A percentile compares a stretch with the other conserved stretches of the same genome.
Evolutionary conservation across 768 basidiomycete species (phyloP).

Genomic region (Chalciporus sphaerocephalus): DNA sequence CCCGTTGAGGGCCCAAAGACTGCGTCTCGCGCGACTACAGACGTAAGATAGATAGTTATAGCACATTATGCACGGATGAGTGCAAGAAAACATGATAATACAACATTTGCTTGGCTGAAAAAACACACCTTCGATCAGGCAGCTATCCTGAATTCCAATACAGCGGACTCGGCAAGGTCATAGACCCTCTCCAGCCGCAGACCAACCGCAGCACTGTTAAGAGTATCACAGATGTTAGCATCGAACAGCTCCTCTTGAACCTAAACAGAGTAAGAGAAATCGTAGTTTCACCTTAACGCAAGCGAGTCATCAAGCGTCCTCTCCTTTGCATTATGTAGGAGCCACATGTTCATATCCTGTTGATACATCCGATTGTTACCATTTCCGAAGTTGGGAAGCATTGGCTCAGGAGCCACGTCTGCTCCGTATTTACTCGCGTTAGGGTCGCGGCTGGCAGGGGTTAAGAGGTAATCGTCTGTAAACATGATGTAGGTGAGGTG

Average conservation of each 20-base stretch:
- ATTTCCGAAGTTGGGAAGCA: constrained; percentile 46
- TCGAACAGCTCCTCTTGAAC: background rate
- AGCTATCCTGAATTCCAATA: constrained; percentile 23
- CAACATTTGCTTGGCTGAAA: background rate
- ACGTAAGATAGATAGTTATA: background rate
- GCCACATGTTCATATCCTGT: constrained; percentile 46
- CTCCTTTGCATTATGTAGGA: constrained; percentile 39
- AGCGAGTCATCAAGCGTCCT: constrained; percentile 40
- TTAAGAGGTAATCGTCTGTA: constrained; percentile 25
- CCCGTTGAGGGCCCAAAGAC: constrained; percentile 11
- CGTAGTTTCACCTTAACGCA: constrained; percentile 26
- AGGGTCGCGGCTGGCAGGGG: constrained; percentile 7
- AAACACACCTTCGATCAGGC: constrained; percentile 3
- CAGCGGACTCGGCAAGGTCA: constrained; percentile 25
- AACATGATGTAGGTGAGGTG: background rate
- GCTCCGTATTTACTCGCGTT: constrained; percentile 5
- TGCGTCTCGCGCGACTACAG: constrained; percentile 4
- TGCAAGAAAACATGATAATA: background rate
- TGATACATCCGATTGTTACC: constrained; percentile 39
- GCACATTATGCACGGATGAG: background rate
- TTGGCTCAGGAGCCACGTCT: constrained; percentile 39
- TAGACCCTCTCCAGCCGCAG: constrained; percentile 24
- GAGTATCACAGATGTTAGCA: background rate
- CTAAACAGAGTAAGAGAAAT: background rate
- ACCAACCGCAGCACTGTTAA: constrained; percentile 15